phyloP scores from a whole-genome alignment of 345 rosid species.

The thale cress (Arabidopsis thaliana) region TAIR10.1 NC_003074.8:3073001-3073500 shows the following conservation, averaged over 20 bases:
- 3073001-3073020: conserved; percentile 53
- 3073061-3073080: conserved; percentile 67
- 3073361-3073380: not conserved
- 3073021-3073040: conserved; percentile 66
- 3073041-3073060: conserved; percentile 53
- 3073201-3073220: conserved; percentile 69
- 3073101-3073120: conserved; percentile 54
- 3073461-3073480: too few species aligned
- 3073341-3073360: conserved; percentile 49
- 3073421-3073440: too few species aligned
- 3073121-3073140: not conserved
- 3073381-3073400: too few species aligned
- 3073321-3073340: conserved; percentile 23
- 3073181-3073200: conserved; percentile 58
- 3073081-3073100: conserved; percentile 65
- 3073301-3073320: conserved; percentile 57
- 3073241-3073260: conserved; percentile 64
- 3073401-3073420: too few species aligned
- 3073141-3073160: not conserved
- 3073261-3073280: conserved; percentile 56
- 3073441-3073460: too few species aligned
- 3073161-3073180: not conserved
- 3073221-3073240: conserved; percentile 79
- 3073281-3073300: conserved; percentile 60
- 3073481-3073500: too few species aligned